Base-by-base conservation (phyloP, 768 basidiomycete genomes). In the Candolleomyces efflorescens region DNA sequence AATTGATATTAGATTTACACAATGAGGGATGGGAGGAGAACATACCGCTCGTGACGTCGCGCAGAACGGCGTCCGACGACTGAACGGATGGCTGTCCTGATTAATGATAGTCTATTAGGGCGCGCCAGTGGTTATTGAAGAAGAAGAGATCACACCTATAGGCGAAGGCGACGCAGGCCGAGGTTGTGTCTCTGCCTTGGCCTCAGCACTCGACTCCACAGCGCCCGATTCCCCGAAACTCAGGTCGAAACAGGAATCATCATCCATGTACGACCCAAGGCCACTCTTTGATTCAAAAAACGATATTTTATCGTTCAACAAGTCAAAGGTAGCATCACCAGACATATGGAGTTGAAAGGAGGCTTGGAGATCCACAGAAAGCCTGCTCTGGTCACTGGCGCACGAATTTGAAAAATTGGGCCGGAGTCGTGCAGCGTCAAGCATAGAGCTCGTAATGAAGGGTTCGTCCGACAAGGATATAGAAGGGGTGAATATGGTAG, bases 231-330 rank as follows among this genome's bases (percentile, higher is more conserved):
- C 63, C 47, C 69, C 67, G 4, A 61, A 48, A 32, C 56, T 65
- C 63, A 73, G 59, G 41, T 78, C 75, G 55, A 76, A 77, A 59
- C 75, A 75, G 37, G 74, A 70, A 46, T 79, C 78, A 37, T 75
- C 75, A 11, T 72, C 74, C 46, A 70, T 60, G 51, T 74, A 73
- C 4, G 75, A 71, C 45, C 71, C 73, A 60, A 65, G 62, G 15
- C 67, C 72, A 59, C 62, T 64, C 32, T 65, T 69, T n/a, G 37
- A 51, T 9, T 62, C 66, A 44, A 81, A 72, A 59, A 82, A 78
- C 0, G 80, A 81, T 51, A 82, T 73, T 54, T 75, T 78, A 63
- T 82, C 82, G 56, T 79, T 81, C 54, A 83, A 63, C 37, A 83
- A 61, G 62, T 83, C 80, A 62, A 82, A 82, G 36, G 75, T 77